Evolutionary conservation across 495 filamentous ascomycete species (phyloP), one percentile per base, ranked within the genome.

Genomic region (Penicillium pancosmium): DNA sequence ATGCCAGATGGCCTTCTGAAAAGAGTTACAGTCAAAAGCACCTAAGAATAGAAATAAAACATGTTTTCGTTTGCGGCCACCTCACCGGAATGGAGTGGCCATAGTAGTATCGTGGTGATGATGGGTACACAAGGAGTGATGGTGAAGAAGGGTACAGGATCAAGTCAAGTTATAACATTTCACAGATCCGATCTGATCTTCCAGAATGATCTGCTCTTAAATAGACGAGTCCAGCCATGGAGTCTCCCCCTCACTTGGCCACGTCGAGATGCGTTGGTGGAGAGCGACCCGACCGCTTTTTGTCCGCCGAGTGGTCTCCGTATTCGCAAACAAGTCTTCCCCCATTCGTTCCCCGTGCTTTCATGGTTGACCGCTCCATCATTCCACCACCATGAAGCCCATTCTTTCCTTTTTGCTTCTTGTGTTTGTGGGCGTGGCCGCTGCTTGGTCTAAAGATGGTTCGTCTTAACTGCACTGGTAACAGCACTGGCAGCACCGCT

Each of bases 391-490:
- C 57, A 80, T 80, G 78, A 79, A 73, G 71, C 58, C 65, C 19
- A 58, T 65, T 36, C 48, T 65, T 18, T 59, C 76, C 31, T 73
- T 78, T 35, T 36, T 74, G 4, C 19, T 77, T 40, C 66, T 78
- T 23, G 68, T 71, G 53, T 64, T 72, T 47, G 74, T 90, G 35
- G 83, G 84, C 9, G 64, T 89, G 34, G 85, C 82, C 46, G 83
- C 84, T 57, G 91, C 90, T 15, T 96, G 91, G 89, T 83, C 84
- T 9, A 92, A 93, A 77, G 91, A 94, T 84, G 91, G 91, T 88
- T 31, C 27, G 27, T 31, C 8, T 31, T 31, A 1, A 8, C 5
- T 8, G 5, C 27, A 31, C 23, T 23, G 27, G 2, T 9, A 31
- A 31, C 27, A 8, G 27, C 8, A 9, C 27, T 31, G 2, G 2